These are phyloP conservation scores for Pythium scleroteichum DNA, from an alignment of 352 stramenopile genomes.

Conservation along the genomic window DNA sequence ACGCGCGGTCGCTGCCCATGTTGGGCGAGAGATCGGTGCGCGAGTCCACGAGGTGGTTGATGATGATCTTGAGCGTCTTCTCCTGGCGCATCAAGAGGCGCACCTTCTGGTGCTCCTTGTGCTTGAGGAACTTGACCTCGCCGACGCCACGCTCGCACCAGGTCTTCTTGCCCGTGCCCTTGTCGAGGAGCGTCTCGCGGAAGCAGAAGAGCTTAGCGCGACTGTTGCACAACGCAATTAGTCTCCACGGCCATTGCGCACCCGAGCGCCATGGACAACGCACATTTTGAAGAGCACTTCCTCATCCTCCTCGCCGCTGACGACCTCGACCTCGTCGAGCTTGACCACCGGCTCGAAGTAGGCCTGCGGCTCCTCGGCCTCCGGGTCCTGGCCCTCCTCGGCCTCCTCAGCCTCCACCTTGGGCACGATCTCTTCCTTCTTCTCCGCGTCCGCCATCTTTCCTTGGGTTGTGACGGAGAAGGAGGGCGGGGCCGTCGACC, in stretches of 20 bases:
- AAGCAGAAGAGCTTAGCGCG: conserved; percentile 97
- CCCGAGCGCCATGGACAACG: conserved; percentile 14
- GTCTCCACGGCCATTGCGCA: background rate
- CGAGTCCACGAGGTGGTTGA: conserved; percentile 97
- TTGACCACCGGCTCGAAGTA: conserved; percentile 90
- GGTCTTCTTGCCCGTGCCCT: conserved; percentile 96
- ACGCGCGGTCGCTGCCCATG: conserved; percentile 95
- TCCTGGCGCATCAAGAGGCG: conserved; percentile 98
- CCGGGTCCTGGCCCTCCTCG: conserved; percentile 57
- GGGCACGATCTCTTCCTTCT: conserved; percentile 67
- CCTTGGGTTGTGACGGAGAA: conserved; percentile 9
- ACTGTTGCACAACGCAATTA: conserved; percentile 33
- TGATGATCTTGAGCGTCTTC: conserved; percentile 99
- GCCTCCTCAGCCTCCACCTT: conserved; percentile 55
- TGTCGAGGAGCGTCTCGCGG: conserved; percentile 97
- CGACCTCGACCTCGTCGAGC: conserved; percentile 95
- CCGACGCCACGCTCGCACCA: conserved; percentile 98
- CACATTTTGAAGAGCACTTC: conserved; percentile 93
- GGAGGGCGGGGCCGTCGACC: conserved; percentile 12
- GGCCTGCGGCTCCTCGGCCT: conserved; percentile 83
- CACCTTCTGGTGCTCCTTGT: conserved; percentile 94
- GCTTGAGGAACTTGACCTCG: conserved; percentile 96
- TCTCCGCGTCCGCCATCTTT: conserved; percentile 44
- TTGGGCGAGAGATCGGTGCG: conserved; percentile 96
- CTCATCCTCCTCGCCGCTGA: conserved; percentile 97